A percentile compares a stretch with the other conserved stretches of the same genome.
Conservation (phyloP, 345 rosid species). For the Rhodamnia argentea region DNA sequence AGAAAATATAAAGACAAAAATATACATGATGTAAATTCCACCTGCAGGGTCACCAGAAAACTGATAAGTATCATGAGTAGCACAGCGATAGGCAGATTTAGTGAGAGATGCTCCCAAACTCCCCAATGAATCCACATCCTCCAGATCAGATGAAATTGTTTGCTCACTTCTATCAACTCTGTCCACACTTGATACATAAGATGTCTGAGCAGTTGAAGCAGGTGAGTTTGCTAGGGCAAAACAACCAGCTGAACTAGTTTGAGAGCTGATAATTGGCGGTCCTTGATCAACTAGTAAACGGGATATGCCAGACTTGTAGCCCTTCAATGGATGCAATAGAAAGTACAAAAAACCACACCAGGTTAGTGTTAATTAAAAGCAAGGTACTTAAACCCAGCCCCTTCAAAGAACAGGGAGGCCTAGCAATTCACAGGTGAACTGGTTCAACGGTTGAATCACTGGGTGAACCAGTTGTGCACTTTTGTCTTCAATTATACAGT, state of each 20-base stretch:
- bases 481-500: neutral
- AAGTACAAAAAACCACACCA: neutral
- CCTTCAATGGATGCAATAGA: conserved; percentile 19
- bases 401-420: neutral
- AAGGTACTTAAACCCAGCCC: neutral
- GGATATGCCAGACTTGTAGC: conserved; percentile 32
- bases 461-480: neutral
- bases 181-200: conserved; percentile 16
- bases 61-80: conserved; percentile 14
- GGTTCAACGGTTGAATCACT: neutral
- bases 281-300: conserved; percentile 17
- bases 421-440: neutral
- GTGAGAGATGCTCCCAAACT: conserved; percentile 6
- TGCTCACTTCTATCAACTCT: conserved; percentile 22
- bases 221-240: conserved; percentile 18
- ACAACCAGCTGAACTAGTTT: conserved; percentile 19
- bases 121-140: conserved; percentile 27
- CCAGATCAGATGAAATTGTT: conserved; percentile 26
- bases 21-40: conserved; percentile 1
- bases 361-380: neutral
- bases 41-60: conserved; percentile 21
- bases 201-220: conserved; percentile 17
- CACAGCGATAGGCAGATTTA: conserved; percentile 2
- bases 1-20: neutral
- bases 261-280: conserved; percentile 20